A percentile compares a stretch with the other conserved stretches of the same genome.
These are phyloP conservation scores for Colletotrichum sojae DNA, from an alignment of 2,329 filamentous ascomycete genomes.

Conservation along the genomic window DNA sequence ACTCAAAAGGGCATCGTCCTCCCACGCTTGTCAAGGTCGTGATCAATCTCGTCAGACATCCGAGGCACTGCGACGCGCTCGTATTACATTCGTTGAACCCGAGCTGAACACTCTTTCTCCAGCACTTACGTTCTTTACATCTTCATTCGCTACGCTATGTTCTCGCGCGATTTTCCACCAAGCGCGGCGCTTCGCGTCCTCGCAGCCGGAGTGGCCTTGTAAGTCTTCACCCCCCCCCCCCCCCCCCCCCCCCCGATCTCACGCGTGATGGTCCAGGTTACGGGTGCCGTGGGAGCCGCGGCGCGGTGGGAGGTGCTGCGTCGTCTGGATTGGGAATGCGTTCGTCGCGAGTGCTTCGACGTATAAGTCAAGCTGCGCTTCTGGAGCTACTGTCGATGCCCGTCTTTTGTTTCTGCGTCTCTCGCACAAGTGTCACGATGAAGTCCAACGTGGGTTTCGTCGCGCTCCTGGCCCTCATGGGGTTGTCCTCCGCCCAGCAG, in stretches of 20 bases:
- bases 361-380: not conserved
- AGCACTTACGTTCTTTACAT: constrained; percentile 4
- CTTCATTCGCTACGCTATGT: not conserved
- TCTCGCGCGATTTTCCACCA: constrained; percentile 22
- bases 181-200: constrained; percentile 9
- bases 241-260: no score
- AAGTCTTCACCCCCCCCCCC: not conserved
- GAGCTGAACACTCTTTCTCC: not conserved
- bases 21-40: not conserved
- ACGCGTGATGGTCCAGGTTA: not conserved
- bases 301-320: not conserved
- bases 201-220: constrained; percentile 11
- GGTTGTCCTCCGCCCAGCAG: not conserved
- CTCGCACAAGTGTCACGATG: not conserved
- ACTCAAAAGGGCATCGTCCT: constrained; percentile 17
- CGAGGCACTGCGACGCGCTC: no score
- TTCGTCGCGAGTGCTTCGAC: constrained; percentile 4
- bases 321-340: not conserved
- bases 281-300: not conserved
- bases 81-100: not conserved
- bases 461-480: constrained; percentile 17
- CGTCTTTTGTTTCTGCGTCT: not conserved
- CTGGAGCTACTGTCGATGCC: not conserved
- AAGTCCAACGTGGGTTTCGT: not conserved
- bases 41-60: not conserved